phyloP scores from a whole-genome alignment of 257 asterid genomes.

The Marsdenia floribunda region DNA sequence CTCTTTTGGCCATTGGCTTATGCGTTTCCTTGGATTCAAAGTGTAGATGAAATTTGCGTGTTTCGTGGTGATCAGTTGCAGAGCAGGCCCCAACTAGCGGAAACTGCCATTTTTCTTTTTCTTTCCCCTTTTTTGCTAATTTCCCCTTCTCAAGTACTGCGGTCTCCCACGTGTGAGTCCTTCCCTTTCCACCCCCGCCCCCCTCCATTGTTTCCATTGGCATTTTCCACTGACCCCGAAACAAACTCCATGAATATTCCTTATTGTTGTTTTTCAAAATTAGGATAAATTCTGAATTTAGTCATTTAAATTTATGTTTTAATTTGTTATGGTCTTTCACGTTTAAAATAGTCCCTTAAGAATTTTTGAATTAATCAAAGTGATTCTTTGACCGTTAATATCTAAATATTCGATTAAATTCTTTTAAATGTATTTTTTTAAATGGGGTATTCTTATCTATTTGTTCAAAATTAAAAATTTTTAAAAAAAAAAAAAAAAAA shows the following conservation, averaged over 20 bases:
- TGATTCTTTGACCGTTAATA: no score
- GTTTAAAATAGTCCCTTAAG: no score
- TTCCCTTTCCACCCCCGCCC: not conserved
- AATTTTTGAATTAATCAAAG: no score
- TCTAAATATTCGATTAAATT: no score
- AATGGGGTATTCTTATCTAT: no score
- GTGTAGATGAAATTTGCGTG: not conserved
- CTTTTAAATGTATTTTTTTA: no score
- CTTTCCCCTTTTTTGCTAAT: not conserved
- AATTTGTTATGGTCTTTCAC: no score
- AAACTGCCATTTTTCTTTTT: not conserved
- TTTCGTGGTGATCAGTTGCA: constrained; percentile 18
- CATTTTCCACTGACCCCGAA: not conserved
- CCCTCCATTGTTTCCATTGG: not conserved
- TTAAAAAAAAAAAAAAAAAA: no score
- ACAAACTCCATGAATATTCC: not conserved
- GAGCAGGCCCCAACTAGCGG: constrained; percentile 24
- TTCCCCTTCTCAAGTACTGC: not conserved
- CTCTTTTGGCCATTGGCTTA: not conserved
- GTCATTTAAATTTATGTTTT: no score
- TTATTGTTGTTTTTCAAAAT: no score
- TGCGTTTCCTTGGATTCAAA: not conserved
- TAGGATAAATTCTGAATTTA: no score
- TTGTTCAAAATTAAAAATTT: no score
- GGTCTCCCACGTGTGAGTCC: not conserved